Conservation (phyloP, 179 eudicot genomes). For the Nepenthes alata region DNA sequence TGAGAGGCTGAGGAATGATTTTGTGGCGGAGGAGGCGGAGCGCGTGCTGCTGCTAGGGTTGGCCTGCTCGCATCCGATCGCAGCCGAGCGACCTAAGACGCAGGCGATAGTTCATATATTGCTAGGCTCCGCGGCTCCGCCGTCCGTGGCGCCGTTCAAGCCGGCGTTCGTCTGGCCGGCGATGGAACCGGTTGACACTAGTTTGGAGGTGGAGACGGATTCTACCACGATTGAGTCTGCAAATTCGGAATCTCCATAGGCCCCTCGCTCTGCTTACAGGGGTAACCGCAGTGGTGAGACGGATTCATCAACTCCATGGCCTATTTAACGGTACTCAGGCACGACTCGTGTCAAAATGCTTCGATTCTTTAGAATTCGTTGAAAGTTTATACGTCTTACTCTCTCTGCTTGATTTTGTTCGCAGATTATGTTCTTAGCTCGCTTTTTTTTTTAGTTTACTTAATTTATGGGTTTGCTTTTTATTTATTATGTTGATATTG, state of each 20-base stretch:
- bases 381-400: no score
- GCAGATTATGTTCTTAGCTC: no score
- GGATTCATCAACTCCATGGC: no score
- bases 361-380: no score
- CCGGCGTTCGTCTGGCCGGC: slow-evolving; percentile 73
- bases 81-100: slow-evolving; percentile 49
- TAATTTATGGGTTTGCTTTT: no score
- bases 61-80: slow-evolving; percentile 67
- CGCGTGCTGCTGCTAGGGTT: slow-evolving; percentile 52
- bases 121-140: slow-evolving; percentile 41
- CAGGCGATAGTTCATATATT: slow-evolving; percentile 45
- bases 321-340: no score
- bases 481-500: no score
- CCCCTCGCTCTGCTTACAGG: slow-evolving; percentile 15
- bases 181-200: slow-evolving; percentile 31
- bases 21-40: slow-evolving; percentile 44
- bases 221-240: slow-evolving; percentile 35
- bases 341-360: no score
- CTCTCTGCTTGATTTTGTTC: no score
- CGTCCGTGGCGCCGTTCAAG: slow-evolving; percentile 52
- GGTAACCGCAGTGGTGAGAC: neutral
- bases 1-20: slow-evolving; percentile 30
- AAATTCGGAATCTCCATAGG: slow-evolving; percentile 28
- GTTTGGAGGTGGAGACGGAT: slow-evolving; percentile 22
- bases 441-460: no score